Percentiles rank a stretch among this genome's conserved stretches.
Conservation (phyloP, 2,329 filamentous ascomycete species). For the Hymenoscyphus linearis region DNA sequence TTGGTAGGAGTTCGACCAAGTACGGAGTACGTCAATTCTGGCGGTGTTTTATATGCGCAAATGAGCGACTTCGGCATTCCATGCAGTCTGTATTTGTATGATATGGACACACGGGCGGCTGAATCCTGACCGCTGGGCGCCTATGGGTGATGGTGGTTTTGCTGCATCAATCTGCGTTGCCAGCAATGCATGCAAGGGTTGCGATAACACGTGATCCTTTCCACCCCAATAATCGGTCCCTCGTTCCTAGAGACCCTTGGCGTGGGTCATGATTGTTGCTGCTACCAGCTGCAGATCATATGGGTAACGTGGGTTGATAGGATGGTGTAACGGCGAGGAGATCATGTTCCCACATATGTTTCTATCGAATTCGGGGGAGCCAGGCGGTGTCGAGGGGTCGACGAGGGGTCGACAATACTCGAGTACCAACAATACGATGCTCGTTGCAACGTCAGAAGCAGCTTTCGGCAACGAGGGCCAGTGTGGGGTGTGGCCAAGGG, state of each 20-base stretch:
- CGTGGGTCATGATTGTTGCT: neutral
- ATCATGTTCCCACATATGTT: neutral
- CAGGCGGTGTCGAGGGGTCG: neutral
- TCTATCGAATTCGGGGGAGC: neutral
- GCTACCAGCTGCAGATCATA: conserved; percentile 9
- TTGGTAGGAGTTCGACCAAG: neutral
- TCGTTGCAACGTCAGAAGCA: neutral
- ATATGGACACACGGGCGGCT: neutral
- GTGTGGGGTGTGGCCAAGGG: neutral
- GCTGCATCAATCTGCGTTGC: conserved; percentile 11
- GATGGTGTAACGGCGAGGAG: conserved; percentile 2
- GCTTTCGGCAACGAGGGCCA: neutral
- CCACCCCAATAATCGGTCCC: neutral
- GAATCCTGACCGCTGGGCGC: conserved; percentile 7
- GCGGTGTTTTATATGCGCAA: neutral
- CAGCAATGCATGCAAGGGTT: neutral
- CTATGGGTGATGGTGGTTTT: conserved; percentile 1
- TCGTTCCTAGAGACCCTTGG: neutral
- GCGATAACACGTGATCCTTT: neutral
- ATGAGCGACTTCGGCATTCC: neutral
- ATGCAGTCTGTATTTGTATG: neutral
- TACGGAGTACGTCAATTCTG: neutral
- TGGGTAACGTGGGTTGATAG: conserved; percentile 15
- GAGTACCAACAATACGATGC: neutral
- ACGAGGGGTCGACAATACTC: neutral